Base-by-base conservation (phyloP, 2,329 filamentous ascomycete species). In the Aspergillus thermomutatus region DNA sequence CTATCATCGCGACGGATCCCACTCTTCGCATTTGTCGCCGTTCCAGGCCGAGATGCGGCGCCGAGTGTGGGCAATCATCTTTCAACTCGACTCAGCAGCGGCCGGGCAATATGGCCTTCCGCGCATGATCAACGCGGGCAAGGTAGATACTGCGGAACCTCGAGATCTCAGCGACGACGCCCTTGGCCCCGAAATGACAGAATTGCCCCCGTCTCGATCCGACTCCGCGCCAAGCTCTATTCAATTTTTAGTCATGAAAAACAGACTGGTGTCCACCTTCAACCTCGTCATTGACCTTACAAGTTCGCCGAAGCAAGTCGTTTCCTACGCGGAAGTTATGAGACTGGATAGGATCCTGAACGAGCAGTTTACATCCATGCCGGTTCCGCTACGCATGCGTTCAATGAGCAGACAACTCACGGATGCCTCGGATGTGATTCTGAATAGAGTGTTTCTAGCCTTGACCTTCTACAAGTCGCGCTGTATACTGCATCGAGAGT, bases 81-180 rank as follows among this genome's bases (percentile, higher is more conserved):
- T 72, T 45, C 69, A 73, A 10, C 52, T 76, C 5, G 77, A 79
- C 57, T 59, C 77, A 2, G 64, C 74, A 9, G 60, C 72, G 4
- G 76, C 75, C 0, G 64, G 68, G 4, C 71, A 76, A 50, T 59
- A 74, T 19, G 76, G 75, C 2, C 49, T 78, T 11, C 76, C 76
- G 14, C 63, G 72, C 14, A 71, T 75, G 62, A 71, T 74, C 41
- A 68, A 72, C 50, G 66, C 71, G 7, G 60, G 63, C n/a, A 69
- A 75, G 57, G 68, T 66, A 50, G 77, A 80, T 58, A 74, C 70
- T 1, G 57, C 62, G 28, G 65, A 72, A 53, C 77, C 77, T 4
- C 65, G 66, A 0, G 79, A 79, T 58, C 60, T 79, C 1, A 57
- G 62, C 0, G 75, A 80, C 31, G 67, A 71, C 7, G 78, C 80